phyloP scores from a whole-genome alignment of 257 asterid genomes.

The Capsicum chinense region DNA sequence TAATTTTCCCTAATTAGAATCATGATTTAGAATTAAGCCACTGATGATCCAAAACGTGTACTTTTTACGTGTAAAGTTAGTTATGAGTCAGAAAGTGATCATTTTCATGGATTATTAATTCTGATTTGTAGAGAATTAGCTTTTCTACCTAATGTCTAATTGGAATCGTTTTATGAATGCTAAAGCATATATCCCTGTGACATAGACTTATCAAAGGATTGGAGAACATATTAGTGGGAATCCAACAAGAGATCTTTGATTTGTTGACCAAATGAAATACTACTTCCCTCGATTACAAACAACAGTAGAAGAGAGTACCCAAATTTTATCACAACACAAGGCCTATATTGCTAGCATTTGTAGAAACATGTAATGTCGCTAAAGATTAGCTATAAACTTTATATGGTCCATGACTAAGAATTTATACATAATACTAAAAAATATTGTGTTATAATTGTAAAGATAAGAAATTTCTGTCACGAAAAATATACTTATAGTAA shows the following conservation, averaged over 20 bases:
- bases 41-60: not conserved
- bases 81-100: not conserved
- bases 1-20: not conserved
- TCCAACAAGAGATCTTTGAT: not conserved
- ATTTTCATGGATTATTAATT: slow-evolving; percentile 16
- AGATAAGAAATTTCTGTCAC: no score
- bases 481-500: no score
- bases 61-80: slow-evolving; percentile 8
- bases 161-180: slow-evolving; percentile 15
- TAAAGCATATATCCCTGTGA: not conserved
- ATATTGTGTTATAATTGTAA: no score
- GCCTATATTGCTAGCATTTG: no score
- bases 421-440: no score
- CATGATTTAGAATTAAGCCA: not conserved
- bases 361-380: no score
- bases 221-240: not conserved
- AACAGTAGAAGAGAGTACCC: no score
- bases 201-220: not conserved
- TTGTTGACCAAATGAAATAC: not conserved
- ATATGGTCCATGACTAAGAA: no score
- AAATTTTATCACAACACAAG: no score
- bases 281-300: no score
- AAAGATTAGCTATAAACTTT: no score
- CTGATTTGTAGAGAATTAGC: not conserved
- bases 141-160: not conserved